phyloP scores from a whole-genome alignment of 2,329 filamentous ascomycete species.

The Cercospora sp. region DNA sequence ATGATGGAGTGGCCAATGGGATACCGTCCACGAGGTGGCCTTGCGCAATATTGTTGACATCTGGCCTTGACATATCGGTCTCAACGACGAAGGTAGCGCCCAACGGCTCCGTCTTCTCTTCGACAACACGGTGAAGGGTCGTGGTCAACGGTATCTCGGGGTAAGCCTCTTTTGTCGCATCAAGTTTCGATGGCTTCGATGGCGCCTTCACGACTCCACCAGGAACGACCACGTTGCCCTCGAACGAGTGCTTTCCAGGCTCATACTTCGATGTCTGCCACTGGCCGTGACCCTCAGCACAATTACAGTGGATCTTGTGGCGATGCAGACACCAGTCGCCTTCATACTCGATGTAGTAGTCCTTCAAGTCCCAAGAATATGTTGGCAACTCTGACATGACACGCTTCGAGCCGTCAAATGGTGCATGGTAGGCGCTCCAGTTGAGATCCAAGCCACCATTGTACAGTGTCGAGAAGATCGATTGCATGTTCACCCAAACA shows the following conservation, averaged over 20 bases:
- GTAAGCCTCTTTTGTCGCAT: not conserved
- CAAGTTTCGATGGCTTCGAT: not conserved
- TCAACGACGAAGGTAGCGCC: not conserved
- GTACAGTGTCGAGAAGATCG: conserved; percentile 54
- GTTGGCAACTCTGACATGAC: conserved; percentile 54
- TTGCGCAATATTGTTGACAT: not conserved
- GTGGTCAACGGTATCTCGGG: not conserved
- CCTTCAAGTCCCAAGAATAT: conserved; percentile 31
- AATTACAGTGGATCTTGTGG: not conserved
- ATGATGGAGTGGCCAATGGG: not conserved
- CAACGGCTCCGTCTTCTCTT: not conserved
- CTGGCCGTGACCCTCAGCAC: not conserved
- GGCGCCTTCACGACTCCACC: not conserved
- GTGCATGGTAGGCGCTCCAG: conserved; percentile 60
- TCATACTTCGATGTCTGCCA: not conserved
- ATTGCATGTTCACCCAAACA: conserved; percentile 53
- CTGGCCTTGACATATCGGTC: not conserved
- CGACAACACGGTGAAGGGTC: not conserved
- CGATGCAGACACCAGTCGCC: not conserved
- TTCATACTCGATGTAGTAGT: not conserved
- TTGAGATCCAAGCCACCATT: conserved; percentile 55
- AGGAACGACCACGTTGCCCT: not conserved
- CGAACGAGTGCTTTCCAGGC: not conserved
- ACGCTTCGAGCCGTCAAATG: conserved; percentile 45
- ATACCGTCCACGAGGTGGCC: not conserved